phyloP scores from a whole-genome alignment of 2,329 filamentous ascomycete genomes.

The Diaporthe vexans region DNA sequence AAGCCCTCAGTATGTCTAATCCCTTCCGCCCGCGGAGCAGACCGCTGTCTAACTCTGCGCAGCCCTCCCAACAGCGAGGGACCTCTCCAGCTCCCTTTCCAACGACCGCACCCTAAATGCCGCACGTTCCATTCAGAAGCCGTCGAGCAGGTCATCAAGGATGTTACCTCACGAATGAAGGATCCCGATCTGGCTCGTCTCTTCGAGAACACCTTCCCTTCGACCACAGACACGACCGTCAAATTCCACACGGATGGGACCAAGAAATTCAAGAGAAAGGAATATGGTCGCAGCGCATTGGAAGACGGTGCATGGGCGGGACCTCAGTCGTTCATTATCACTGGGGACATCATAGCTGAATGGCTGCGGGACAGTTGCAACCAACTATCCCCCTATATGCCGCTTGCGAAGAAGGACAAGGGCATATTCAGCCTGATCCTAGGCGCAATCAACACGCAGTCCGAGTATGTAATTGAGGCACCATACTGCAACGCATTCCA shows the following conservation, averaged over 20 bases:
- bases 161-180: conserved; percentile 83
- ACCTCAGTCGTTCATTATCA: conserved; percentile 91
- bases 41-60: conserved; percentile 19
- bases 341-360: conserved; percentile 91
- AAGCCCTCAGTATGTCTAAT: conserved; percentile 66
- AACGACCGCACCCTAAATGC: conserved; percentile 84
- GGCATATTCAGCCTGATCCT: conserved; percentile 84
- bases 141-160: conserved; percentile 89
- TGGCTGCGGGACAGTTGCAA: conserved; percentile 95
- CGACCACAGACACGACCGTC: conserved; percentile 90
- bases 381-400: conserved; percentile 91
- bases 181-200: conserved; percentile 91
- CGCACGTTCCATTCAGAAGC: conserved; percentile 89
- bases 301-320: conserved; percentile 82
- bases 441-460: conserved; percentile 95
- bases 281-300: conserved; percentile 50
- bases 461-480: conserved; percentile 92
- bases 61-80: conserved; percentile 86
- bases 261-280: conserved; percentile 53
- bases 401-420: conserved; percentile 84
- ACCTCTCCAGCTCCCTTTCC: conserved; percentile 84
- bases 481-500: conserved; percentile 99
- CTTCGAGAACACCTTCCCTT: conserved; percentile 96
- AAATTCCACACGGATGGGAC: conserved; percentile 83
- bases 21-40: conserved; percentile 43